Evolutionary conservation across 192 early-diverging fungal genomes (phyloP), one percentile per base, ranked within the genome.

Genomic region (Geranomyces variabilis): DNA sequence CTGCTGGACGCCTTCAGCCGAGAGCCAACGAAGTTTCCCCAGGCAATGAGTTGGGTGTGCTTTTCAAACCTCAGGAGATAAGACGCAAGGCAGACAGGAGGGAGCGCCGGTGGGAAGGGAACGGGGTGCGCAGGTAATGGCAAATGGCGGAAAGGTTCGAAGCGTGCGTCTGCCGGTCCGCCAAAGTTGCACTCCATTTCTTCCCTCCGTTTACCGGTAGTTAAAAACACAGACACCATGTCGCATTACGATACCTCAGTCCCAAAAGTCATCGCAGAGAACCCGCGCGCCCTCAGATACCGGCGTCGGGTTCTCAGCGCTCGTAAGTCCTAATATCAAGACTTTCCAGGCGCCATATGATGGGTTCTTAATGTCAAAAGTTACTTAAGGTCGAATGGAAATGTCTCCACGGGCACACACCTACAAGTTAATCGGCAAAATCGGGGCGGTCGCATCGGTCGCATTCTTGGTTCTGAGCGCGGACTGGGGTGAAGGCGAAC

Each of bases 401-500:
- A 22, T 30, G 28, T n/a, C 70, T 19, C 36, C 44, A 49, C 17
- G 13, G 21, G 44, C 48, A 19, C 17, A 31, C 4, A 30, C 44
- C 1, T 63, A n/a, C 7, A 45, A 46, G 33, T 8, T 71, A 22
- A 21, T 21, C n/a, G 46, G 70, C 17, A 22, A 36, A 12, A 21
- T 63, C 10, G 70, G 26, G 0, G 33, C 56, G 10, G 70, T 71
- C n/a, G 59, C 43, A 17, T 31, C 70, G 29, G 33, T 70, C 6
- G 31, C 22, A 14, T 71, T 47, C 26, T 44, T 70, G 30, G 68
- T 66, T 14, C 26, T 73, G 0, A 44, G 24, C 28, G 63, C 63
- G 33, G 71, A 73, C 53, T 73, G 71, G 71, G 71, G 71, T 33
- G 49, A 65, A 14, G 63, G 64, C 3, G 71, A 73, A 33, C 61